Percentiles rank a stretch among this genome's conserved stretches.
phyloP scores from a whole-genome alignment of 805 yeast genomes.

The Ogataea angusta region DNA sequence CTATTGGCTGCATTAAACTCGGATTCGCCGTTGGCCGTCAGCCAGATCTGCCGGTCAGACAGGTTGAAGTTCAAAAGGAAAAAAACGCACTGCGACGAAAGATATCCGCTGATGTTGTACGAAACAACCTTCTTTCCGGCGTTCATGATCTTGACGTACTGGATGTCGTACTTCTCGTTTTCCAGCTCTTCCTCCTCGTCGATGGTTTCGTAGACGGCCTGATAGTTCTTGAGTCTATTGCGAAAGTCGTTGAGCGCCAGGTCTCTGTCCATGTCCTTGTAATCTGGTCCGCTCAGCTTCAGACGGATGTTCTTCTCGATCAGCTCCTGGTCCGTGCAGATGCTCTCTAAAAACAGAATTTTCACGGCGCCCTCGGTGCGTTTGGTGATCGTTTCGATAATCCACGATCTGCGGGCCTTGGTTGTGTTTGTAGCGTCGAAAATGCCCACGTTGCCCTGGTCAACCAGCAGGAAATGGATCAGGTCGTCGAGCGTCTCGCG shows the following conservation, averaged over 20 bases:
- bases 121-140: slow-evolving; percentile 57
- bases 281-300: slow-evolving; percentile 91
- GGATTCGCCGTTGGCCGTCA: slow-evolving; percentile 35
- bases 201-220: slow-evolving; percentile 85
- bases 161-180: slow-evolving; percentile 45
- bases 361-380: slow-evolving; percentile 34
- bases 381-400: slow-evolving; percentile 36
- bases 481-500: slow-evolving; percentile 46
- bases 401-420: slow-evolving; percentile 39
- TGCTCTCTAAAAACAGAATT: slow-evolving; percentile 60
- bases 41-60: slow-evolving; percentile 36
- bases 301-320: slow-evolving; percentile 81
- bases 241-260: slow-evolving; percentile 78
- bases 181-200: slow-evolving; percentile 54
- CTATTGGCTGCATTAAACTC: slow-evolving; percentile 24
- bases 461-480: slow-evolving; percentile 39
- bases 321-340: slow-evolving; percentile 75
- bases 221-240: slow-evolving; percentile 77
- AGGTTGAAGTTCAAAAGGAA: slow-evolving; percentile 43
- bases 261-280: slow-evolving; percentile 77
- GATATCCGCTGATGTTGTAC: slow-evolving; percentile 54
- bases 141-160: slow-evolving; percentile 60
- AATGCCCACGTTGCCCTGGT: slow-evolving; percentile 50
- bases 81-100: slow-evolving; percentile 55
- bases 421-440: slow-evolving; percentile 62